A percentile compares a stretch with the other conserved stretches of the same genome.
Evolutionary conservation across 352 stramenopile genomes (phyloP).

Genomic region (Phytophthora agathidicida): DNA sequence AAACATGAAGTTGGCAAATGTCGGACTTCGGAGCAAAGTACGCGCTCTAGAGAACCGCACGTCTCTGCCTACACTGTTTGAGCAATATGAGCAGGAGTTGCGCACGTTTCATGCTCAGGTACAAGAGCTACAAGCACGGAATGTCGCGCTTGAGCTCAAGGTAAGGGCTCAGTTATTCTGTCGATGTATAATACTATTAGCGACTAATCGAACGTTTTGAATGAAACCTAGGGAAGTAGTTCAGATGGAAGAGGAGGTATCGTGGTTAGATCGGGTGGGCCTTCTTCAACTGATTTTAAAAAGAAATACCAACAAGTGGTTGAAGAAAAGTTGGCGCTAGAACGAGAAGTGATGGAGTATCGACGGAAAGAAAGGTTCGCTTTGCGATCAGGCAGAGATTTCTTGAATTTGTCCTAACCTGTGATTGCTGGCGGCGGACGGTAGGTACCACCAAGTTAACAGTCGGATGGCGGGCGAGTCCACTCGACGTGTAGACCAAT

Average conservation of each 20-base stretch:
- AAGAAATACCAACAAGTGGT: constrained; percentile 68
- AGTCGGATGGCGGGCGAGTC: constrained; percentile 71
- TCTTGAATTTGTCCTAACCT: neutral
- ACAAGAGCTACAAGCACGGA: constrained; percentile 59
- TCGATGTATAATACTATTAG: neutral
- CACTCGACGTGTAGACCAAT: constrained; percentile 61
- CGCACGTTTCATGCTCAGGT: constrained; percentile 55
- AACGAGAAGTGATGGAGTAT: constrained; percentile 59
- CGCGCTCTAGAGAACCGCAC: constrained; percentile 60
- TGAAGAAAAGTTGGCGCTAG: constrained; percentile 64
- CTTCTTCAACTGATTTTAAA: constrained; percentile 57
- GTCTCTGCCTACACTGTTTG: constrained; percentile 56
- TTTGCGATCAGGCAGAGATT: neutral
- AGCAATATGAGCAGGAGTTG: constrained; percentile 79
- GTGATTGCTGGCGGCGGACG: neutral
- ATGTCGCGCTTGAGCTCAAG: constrained; percentile 72
- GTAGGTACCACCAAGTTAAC: constrained; percentile 67
- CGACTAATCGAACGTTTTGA: neutral
- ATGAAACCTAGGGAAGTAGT: constrained; percentile 9
- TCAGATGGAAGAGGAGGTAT: constrained; percentile 1
- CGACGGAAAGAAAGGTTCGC: constrained; percentile 64
- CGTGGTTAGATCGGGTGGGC: neutral
- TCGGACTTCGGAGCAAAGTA: constrained; percentile 71
- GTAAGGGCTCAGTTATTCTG: constrained; percentile 19
- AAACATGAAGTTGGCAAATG: constrained; percentile 75